Base-by-base conservation (phyloP, 371 early-diverging fungal genomes). In the Syncephalastrum sp. region DNA sequence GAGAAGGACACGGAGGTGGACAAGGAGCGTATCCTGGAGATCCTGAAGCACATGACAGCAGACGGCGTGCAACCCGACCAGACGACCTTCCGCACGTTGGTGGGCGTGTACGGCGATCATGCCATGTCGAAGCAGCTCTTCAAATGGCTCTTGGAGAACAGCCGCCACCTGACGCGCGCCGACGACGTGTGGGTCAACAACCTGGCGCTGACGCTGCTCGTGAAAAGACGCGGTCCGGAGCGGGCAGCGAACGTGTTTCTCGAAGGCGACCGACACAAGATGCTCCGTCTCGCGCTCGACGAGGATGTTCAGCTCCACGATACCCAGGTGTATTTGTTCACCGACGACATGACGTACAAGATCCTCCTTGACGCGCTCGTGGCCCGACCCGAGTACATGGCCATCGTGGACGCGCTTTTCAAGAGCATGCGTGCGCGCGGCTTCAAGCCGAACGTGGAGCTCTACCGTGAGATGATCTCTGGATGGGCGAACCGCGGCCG, bases 101-200 rank as follows among this genome's bases (percentile, higher is more conserved):
- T 61, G 0, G 47, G 47, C 3, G 62, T 68, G 14, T 74, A 77
- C 53, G 44, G 46, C 19, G 46, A 54, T 6, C 65, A 62, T 15
- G 47, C 54, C 4, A 60, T 75, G 57, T 55, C 56, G 13, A 29
- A 53, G 0, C 56, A 60, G 16, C 38, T 75, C 7, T 61, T 61
- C 42, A n/a, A 55, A 10, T 60, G 63, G 25, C 19, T 75, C 17
- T 27, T 69, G 13, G 13, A 15, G 1, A 57, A 66, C 19, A 33
- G 38, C 38, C 55, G 57, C 4, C 15, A 53, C 0, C 54, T 65
- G 1, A 54, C 59, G 2, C 47, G 54, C 10, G 33, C 53, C 6
- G 74, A 77, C 49, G 53, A 69, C 19, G 55, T 74, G 7, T 72
- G 62, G 57, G 19, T 72, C 21, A 77, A 74, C 49, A 77, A 77